Conservation (phyloP, 2,329 filamentous ascomycete genomes). For the Fusarium avenaceum region DNA sequence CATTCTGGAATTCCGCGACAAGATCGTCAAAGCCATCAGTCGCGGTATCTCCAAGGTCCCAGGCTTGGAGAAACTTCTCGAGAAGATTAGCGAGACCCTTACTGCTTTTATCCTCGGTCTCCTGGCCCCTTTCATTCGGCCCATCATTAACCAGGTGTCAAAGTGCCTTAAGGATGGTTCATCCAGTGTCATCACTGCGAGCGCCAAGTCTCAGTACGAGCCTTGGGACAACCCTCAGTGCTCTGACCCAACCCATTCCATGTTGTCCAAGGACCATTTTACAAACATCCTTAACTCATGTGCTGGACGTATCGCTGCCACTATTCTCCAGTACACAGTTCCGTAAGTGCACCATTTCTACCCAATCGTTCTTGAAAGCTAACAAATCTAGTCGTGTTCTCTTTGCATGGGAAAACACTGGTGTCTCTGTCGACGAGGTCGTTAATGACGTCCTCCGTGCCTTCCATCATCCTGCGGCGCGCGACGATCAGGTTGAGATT, state of each 20-base stretch:
- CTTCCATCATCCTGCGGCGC: conserved; percentile 91
- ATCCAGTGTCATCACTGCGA: conserved; percentile 75
- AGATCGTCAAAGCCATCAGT: conserved; percentile 88
- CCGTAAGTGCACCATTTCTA: conserved; percentile 66
- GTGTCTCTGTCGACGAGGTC: conserved; percentile 85
- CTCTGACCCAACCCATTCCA: conserved; percentile 84
- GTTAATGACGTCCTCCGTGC: conserved; percentile 83
- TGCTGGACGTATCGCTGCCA: conserved; percentile 79
- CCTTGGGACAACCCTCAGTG: conserved; percentile 83
- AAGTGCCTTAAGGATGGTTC: conserved; percentile 89
- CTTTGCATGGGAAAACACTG: conserved; percentile 92
- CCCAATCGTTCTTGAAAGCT: conserved; percentile 1
- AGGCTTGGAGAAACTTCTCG: conserved; percentile 88
- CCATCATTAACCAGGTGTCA: conserved; percentile 89
- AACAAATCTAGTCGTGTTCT: conserved; percentile 73
- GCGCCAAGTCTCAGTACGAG: conserved; percentile 80
- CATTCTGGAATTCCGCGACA: conserved; percentile 93
- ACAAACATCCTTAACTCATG: conserved; percentile 83
- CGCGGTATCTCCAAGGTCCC: conserved; percentile 91
- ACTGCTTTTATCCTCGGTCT: conserved; percentile 93
- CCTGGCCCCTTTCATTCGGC: conserved; percentile 90
- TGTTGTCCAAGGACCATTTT: conserved; percentile 88
- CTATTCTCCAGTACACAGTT: conserved; percentile 86
- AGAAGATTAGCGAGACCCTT: conserved; percentile 92
- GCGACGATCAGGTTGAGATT: conserved; percentile 81